Conservation (phyloP, 768 basidiomycete species). For the Hemileccinum rubropunctum region DNA sequence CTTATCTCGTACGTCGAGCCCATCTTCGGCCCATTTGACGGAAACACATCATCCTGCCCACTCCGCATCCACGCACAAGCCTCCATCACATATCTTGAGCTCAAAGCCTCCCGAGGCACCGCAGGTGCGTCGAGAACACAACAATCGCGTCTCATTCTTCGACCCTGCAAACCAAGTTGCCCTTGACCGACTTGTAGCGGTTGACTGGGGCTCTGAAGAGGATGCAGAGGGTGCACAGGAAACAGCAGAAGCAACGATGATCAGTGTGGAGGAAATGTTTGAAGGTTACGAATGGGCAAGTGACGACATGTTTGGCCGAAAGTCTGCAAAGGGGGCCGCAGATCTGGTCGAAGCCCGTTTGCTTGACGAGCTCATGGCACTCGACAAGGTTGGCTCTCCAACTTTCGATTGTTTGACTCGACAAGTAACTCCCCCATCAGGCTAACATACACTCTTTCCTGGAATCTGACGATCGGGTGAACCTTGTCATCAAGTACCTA, state of each 20-base stretch:
- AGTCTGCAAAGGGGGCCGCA: conserved; percentile 67
- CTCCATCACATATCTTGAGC: conserved; percentile 17
- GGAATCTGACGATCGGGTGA: conserved; percentile 91
- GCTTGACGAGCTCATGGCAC: conserved; percentile 84
- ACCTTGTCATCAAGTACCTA: conserved; percentile 79
- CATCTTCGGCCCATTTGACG: conserved; percentile 12
- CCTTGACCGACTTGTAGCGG: conserved; percentile 66
- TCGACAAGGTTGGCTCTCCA: conserved; percentile 72
- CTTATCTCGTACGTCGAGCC: conserved; percentile 13
- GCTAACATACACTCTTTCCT: conserved; percentile 97
- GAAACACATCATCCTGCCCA: conserved; percentile 16
- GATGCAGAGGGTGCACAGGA: conserved; percentile 63
- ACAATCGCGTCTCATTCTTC: conserved; percentile 77
- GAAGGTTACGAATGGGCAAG: conserved; percentile 98
- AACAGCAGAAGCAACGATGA: conserved; percentile 74
- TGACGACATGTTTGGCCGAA: conserved; percentile 67
- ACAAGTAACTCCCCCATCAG: conserved; percentile 27
- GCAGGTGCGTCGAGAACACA: conserved; percentile 52
- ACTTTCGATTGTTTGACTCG: neutral
- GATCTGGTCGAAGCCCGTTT: conserved; percentile 91
- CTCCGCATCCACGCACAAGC: conserved; percentile 19
- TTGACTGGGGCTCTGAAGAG: conserved; percentile 43
- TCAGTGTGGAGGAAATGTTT: conserved; percentile 96
- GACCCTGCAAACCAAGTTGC: conserved; percentile 74
- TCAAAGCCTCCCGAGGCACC: conserved; percentile 31